Conservation (phyloP, 192 early-diverging fungal genomes). For the Umbelopsis sp. region DNA sequence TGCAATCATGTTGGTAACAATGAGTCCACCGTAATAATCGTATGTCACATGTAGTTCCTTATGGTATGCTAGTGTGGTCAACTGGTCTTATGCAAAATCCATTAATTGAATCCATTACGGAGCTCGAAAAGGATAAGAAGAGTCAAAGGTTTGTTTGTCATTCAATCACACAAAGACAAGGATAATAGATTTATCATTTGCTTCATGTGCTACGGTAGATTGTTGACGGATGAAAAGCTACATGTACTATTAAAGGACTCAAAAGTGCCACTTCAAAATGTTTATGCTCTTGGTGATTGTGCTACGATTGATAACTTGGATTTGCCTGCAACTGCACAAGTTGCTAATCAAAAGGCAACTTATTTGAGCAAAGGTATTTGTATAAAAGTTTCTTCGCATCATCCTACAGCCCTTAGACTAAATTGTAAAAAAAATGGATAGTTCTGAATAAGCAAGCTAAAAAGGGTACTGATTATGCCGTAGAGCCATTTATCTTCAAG, state of each 20-base stretch:
- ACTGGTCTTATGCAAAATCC: conserved; percentile 72
- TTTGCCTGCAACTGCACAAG: conserved; percentile 86
- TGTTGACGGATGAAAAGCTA: conserved; percentile 76
- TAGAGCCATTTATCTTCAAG: conserved; percentile 41
- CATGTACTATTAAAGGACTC: conserved; percentile 70
- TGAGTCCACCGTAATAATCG: no score
- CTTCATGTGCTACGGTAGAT: conserved; percentile 40
- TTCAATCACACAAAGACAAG: no score
- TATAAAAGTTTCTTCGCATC: not conserved
- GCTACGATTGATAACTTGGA: conserved; percentile 77
- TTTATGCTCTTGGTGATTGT: conserved; percentile 90
- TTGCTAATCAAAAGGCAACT: conserved; percentile 75
- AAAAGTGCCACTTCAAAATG: conserved; percentile 53
- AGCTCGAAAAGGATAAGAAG: conserved; percentile 35
- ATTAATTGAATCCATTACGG: conserved; percentile 56
- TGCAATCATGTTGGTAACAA: not conserved
- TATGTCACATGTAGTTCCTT: conserved; percentile 47
- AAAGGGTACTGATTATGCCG: conserved; percentile 11
- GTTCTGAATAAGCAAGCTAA: conserved; percentile 43
- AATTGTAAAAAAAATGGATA: not conserved
- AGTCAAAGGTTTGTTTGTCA: conserved; percentile 29
- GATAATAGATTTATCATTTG: not conserved
- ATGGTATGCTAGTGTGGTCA: conserved; percentile 75
- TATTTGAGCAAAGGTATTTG: conserved; percentile 60
- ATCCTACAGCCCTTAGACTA: not conserved